These are phyloP conservation scores for Iberis amara DNA, from an alignment of 441 rosid species.

Conservation along the genomic window DNA sequence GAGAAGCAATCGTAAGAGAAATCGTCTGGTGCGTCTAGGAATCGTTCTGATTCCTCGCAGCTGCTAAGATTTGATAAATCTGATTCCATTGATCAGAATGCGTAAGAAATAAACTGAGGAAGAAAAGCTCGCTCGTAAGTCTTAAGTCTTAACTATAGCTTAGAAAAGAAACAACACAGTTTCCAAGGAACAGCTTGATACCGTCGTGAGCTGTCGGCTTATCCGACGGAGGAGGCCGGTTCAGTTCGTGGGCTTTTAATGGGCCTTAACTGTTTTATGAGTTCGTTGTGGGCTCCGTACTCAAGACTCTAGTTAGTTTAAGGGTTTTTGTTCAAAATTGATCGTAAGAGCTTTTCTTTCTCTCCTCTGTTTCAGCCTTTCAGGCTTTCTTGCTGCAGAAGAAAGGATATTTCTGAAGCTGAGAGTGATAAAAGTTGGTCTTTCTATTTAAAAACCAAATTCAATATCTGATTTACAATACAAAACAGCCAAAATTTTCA, in stretches of 20 bases:
- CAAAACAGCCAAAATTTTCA: neutral
- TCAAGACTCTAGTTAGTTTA: too few relatives aligned
- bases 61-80: neutral
- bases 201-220: conserved; percentile 22
- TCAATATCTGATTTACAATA: neutral
- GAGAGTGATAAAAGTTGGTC: too few relatives aligned
- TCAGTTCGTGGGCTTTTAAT: conserved; percentile 12
- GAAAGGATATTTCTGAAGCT: too few relatives aligned
- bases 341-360: too few relatives aligned
- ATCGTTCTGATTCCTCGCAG: neutral
- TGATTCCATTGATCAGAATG: conserved; percentile 12
- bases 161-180: conserved; percentile 10
- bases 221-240: conserved; percentile 16
- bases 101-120: neutral
- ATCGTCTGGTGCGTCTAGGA: conserved; percentile 11
- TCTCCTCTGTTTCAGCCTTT: too few relatives aligned
- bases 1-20: neutral
- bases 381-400: too few relatives aligned
- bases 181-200: conserved; percentile 14
- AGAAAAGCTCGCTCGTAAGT: neutral
- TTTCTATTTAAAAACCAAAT: too few relatives aligned
- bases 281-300: too few relatives aligned
- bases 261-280: too few relatives aligned
- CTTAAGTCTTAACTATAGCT: neutral
- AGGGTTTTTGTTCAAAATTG: too few relatives aligned